Evolutionary conservation across 2,329 filamentous ascomycete species (phyloP).

Genomic region (Fusarium robinianum): DNA sequence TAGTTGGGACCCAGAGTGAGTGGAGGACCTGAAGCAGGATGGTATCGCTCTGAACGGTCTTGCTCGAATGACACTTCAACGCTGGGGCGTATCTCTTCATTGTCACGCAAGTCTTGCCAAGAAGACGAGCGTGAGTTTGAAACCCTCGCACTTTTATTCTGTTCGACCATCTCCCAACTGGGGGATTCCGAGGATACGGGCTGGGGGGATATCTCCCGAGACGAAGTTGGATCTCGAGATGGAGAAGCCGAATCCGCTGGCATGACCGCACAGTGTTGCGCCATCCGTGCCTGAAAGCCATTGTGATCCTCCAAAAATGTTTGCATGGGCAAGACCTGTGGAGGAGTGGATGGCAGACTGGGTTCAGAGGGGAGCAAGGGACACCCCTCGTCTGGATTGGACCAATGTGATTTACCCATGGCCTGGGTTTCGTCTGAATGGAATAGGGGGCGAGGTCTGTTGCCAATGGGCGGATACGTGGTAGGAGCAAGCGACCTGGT

Average conservation of each 20-base stretch:
- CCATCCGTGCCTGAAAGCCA: conserved; percentile 13
- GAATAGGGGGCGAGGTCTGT: conserved; percentile 6
- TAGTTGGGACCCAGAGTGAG: too few species aligned
- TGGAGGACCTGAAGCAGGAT: too few species aligned
- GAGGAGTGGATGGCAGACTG: conserved; percentile 5
- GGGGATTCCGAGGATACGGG: neutral
- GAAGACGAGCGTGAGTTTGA: too few species aligned
- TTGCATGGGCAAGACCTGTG: conserved; percentile 15
- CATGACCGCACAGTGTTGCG: neutral
- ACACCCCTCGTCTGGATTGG: neutral
- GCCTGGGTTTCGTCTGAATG: conserved; percentile 2
- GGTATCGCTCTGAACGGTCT: too few species aligned
- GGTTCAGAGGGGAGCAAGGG: conserved; percentile 15
- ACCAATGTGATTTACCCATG: neutral
- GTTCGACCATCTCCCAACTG: conserved; percentile 14
- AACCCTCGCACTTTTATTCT: too few species aligned
- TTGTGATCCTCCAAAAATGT: conserved; percentile 24
- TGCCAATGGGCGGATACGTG: neutral
- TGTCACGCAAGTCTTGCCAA: too few species aligned
- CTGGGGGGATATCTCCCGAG: neutral
- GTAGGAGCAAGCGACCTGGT: neutral
- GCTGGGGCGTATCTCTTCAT: too few species aligned
- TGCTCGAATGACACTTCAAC: too few species aligned
- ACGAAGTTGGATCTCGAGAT: neutral
- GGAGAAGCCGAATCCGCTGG: neutral